phyloP scores from a whole-genome alignment of 2,329 filamentous ascomycete species.

The Claviceps sp. region DNA sequence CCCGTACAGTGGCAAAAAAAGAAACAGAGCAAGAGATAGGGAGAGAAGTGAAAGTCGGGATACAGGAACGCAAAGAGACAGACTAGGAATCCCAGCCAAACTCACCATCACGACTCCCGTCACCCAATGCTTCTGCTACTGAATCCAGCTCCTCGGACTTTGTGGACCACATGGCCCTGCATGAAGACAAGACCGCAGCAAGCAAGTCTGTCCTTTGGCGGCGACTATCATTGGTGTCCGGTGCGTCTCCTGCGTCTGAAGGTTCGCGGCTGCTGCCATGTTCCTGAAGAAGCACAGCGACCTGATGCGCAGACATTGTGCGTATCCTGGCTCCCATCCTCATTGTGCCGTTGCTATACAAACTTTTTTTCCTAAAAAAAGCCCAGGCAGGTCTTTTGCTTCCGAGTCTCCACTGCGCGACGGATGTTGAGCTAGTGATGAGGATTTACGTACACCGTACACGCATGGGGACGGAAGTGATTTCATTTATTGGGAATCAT shows the following conservation, averaged over 20 bases:
- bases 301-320: constrained; percentile 23
- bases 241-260: constrained; percentile 15
- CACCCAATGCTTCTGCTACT: constrained; percentile 38
- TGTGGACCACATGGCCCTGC: constrained; percentile 27
- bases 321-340: constrained; percentile 8
- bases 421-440: background rate
- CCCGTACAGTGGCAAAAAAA: background rate
- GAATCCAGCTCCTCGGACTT: constrained; percentile 28
- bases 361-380: background rate
- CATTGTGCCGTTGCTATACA: constrained; percentile 1
- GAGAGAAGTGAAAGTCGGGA: background rate
- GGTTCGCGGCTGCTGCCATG: constrained; percentile 17
- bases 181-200: constrained; percentile 23
- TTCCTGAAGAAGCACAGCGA: constrained; percentile 22
- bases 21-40: background rate
- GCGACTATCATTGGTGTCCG: constrained; percentile 11
- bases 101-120: constrained; percentile 43
- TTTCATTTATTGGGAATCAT: background rate
- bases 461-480: background rate
- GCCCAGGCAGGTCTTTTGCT: background rate
- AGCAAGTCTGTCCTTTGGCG: constrained; percentile 19
- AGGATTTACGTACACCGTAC: background rate
- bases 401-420: background rate
- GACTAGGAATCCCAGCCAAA: background rate
- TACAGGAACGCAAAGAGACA: background rate